Evolutionary conservation across 2,329 filamentous ascomycete genomes (phyloP).

Genomic region (Clarireedia paspali): DNA sequence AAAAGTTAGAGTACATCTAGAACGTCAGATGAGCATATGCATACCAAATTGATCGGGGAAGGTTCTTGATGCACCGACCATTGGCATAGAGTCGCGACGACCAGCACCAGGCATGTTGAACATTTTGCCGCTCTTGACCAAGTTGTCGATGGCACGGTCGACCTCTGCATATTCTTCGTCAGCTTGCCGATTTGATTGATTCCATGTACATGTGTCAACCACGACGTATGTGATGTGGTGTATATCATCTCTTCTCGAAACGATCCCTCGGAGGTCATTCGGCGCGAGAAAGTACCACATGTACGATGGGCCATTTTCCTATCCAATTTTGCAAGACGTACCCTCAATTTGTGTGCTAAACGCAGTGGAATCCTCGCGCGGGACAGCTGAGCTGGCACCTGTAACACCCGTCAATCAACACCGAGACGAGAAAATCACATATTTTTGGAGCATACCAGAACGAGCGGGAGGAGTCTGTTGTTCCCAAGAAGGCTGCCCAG

Average conservation of each 20-base stretch:
- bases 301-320: background rate
- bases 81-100: conserved; percentile 75
- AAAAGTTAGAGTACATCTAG: conserved; percentile 2
- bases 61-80: conserved; percentile 48
- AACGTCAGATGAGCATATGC: conserved; percentile 24
- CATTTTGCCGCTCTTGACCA: conserved; percentile 94
- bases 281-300: background rate
- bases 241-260: background rate
- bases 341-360: conserved; percentile 87
- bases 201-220: background rate
- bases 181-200: conserved; percentile 2
- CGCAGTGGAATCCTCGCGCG: conserved; percentile 66
- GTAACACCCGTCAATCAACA: conserved; percentile 26
- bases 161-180: conserved; percentile 59
- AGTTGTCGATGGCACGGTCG: conserved; percentile 89
- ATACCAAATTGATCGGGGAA: conserved; percentile 52
- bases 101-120: conserved; percentile 50
- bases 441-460: conserved; percentile 48
- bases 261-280: background rate
- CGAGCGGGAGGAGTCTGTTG: conserved; percentile 64
- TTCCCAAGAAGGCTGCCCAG: conserved; percentile 59
- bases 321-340: conserved; percentile 42
- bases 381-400: conserved; percentile 70
- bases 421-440: conserved; percentile 5
- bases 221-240: background rate